Base-by-base conservation (phyloP, 805 yeast species). In the Debaryomyces maramus region DNA sequence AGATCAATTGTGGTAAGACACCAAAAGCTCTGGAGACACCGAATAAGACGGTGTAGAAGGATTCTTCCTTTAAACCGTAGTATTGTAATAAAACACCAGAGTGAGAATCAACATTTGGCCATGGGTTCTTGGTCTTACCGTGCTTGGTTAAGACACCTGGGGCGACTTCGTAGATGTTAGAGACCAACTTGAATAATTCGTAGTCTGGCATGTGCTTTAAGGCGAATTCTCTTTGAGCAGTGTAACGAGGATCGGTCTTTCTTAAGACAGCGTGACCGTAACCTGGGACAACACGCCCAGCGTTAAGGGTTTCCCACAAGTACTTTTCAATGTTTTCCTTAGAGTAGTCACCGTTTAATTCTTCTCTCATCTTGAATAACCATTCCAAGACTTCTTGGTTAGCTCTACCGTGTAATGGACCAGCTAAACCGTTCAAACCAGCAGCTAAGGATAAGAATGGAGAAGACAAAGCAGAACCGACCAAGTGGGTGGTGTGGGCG, bases 241-340 rank as follows among this genome's bases (percentile, higher is more conserved):
- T 72, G 69, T 80, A 85, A 55, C 93, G 75, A 45, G 93, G 93
- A 64, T 85, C 93, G 36, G 91, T 81, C 73, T 78, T 80, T 67
- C 95, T 76, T 63, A 85, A 73, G 38, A 85, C 93, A 40, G 93
- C 93, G 63, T 85, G 95, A 34, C 95, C 95, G 70, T 86, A 86
- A 46, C 95, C 95, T 47, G 95, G 95, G 47, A 85, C 81, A 45
- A 85, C 93, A 56, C 89, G 77, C 46, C 87, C 87, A 34, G 81
- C 70, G 63, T 82, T 79, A 50, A 85, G 73, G 38, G 84, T 68
- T 29, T 73, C 72, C 93, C 93, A 85, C 54, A 85, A 67, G 71
- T 81, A 80, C 50, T 73, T 70, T 63, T 78, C 81, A 49, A 85
- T 81, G 54, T 78, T 75, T 42, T 61, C 72, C 49, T 70, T 63